Conservation (phyloP, 1,284 basidiomycete genomes). For the Rhodotorula sp. region DNA sequence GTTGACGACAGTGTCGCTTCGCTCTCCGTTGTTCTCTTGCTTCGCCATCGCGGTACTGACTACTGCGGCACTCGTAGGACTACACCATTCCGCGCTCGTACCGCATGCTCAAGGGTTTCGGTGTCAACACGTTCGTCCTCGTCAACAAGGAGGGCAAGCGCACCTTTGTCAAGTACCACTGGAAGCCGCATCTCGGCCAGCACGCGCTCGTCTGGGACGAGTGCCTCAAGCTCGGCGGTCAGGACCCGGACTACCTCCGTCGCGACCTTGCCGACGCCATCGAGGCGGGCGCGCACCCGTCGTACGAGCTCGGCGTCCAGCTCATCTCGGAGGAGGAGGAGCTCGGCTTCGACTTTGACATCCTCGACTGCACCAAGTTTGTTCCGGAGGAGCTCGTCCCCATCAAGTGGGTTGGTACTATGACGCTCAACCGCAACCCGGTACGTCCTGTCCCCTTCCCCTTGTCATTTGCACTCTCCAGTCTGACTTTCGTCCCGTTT, state of each 20-base stretch:
- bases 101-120: conserved; percentile 74
- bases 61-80: no score
- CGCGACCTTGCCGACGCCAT: conserved; percentile 58
- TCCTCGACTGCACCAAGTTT: conserved; percentile 72
- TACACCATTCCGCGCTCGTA: conserved; percentile 75
- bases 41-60: no score
- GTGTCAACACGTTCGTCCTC: conserved; percentile 74
- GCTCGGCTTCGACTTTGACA: conserved; percentile 71
- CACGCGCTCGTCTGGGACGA: conserved; percentile 85
- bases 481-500: not conserved
- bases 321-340: conserved; percentile 69
- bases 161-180: conserved; percentile 76
- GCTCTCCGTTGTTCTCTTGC: no score
- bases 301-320: conserved; percentile 77
- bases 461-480: not conserved
- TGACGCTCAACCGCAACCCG: conserved; percentile 63
- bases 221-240: conserved; percentile 75
- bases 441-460: not conserved
- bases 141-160: conserved; percentile 66
- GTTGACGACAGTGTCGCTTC: no score
- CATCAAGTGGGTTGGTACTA: conserved; percentile 70
- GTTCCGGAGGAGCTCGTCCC: conserved; percentile 71
- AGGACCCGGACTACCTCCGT: conserved; percentile 59
- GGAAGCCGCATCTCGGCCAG: conserved; percentile 69
- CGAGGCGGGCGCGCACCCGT: conserved; percentile 64